Base-by-base conservation (phyloP, 306 rosid species). In the Luffa aegyptiaca region DNA sequence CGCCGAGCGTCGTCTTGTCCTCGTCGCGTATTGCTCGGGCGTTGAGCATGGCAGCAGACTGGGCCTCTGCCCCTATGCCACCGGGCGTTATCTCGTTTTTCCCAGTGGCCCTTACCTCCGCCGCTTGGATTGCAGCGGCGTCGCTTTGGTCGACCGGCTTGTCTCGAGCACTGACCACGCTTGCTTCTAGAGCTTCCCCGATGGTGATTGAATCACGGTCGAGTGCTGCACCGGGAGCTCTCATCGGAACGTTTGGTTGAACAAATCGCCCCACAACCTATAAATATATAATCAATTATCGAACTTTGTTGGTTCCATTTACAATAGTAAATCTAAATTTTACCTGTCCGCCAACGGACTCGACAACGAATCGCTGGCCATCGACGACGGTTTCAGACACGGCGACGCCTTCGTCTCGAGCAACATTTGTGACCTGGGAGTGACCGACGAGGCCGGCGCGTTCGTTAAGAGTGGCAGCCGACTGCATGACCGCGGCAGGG, bases 401-500 rank as follows among this genome's bases (percentile, higher is more conserved):
- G 12, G 82, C 37, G 20, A 87, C 75, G 2, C 93, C 96, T 72
- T 89, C 58, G 17, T 88, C 59, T 17, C 21, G 78, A 1, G 85
- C 91, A 1, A 85, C 75, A 46, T 82, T 46, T 0, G 89, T 79
- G 39, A 75, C 62, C 5, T 87, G 89, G 0, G 1, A 18, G n/a
- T 77, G 85, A 53, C 79, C 48, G 0, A 82, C 85, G 0, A 87
- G 68, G 5, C 90, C 90, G 0, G 79, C 78, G 10, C 57, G 45
- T 57, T 75, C 9, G 73, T 93, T 93, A 17, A 80, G 1, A 0
- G 82, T 14, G 0, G 96, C 93, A 0, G 93, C 97, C 0, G 90
- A 88, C 82, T 90, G 90, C 94, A 92, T 93, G 26, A 89, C 90
- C 0, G 90, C 69, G 0, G 97, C 92, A 0, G 92, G 93, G 3